Percentiles rank a stretch among this genome's conserved stretches.
Evolutionary conservation across 1,284 basidiomycete genomes (phyloP).

Genomic region (Trametes sp.): DNA sequence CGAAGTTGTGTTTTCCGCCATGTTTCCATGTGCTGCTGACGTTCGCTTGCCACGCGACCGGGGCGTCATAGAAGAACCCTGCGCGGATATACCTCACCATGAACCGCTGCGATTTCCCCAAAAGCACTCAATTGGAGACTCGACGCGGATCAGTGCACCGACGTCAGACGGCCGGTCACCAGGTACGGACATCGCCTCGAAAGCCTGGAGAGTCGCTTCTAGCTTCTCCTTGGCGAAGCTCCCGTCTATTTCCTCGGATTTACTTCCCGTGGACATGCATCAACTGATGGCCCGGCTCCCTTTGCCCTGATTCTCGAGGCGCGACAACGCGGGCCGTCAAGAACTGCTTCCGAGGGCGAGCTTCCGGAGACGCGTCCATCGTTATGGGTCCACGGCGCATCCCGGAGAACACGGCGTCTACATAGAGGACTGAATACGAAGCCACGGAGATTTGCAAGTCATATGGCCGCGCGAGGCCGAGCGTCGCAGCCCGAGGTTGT

Average conservation of each 20-base stretch:
- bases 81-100: conserved; percentile 1
- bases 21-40: too few relatives aligned
- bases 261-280: background rate
- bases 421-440: background rate
- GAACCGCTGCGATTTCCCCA: background rate
- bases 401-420: background rate
- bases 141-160: background rate
- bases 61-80: background rate
- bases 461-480: background rate
- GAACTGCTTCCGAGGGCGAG: background rate
- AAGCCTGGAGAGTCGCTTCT: background rate
- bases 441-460: conserved; percentile 1
- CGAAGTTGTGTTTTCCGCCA: background rate
- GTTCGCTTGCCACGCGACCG: background rate
- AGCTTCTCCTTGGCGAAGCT: conserved; percentile 4
- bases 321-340: background rate
- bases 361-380: background rate
- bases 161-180: conserved; percentile 2
- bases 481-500: conserved; percentile 3
- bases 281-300: background rate
- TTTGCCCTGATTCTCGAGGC: background rate
- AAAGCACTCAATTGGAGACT: background rate
- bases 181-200: background rate
- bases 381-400: conserved; percentile 3
- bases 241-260: background rate